Evolutionary conservation across 1,139 yeast species (phyloP), one percentile per base, ranked within the genome.

Genomic region (Debaryomyces fabryi): DNA sequence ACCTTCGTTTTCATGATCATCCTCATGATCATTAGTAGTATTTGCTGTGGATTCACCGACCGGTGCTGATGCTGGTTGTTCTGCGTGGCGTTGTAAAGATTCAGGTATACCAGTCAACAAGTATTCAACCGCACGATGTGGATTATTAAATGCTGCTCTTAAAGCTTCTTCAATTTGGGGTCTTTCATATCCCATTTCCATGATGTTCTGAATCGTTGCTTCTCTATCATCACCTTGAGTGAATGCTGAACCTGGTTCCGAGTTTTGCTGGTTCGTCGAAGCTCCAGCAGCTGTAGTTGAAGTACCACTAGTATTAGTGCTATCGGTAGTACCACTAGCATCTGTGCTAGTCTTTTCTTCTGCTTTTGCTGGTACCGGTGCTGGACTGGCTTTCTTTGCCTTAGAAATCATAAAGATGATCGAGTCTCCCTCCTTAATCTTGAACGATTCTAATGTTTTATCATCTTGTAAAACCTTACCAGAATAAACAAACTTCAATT

Each of bases 101-200:
- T 87, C 93, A 34, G 98, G 98, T 46, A 93, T 83, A 4, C 98
- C 98, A 39, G 92, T 89, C 58, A 93, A 73, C 50, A 93, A 77
- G 66, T 93, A 92, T 65, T 95, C 99, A 6, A 92, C 98, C 0
- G 99, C 99, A 62, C 99, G 85, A 64, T 93, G 98, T 23, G 99
- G 99, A 69, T 93, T 92, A 70, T 93, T 93, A 72, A 85, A 93
- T 0, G 99, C 98, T 15, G 97, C 97, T 61, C 96, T 83, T 65
- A 93, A 76, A 0, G 99, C 99, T 38, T 83, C 81, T 69, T 90
- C 96, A 25, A 90, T 97, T 64, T 89, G 89, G 6, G 83, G 79
- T 59, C 96, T 83, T 46, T 88, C 91, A 65, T 90, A 95, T 12
- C 99, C 99, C 98, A 93, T 91, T 60, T 90, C 98, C 85, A 91